Evolutionary conservation across 306 rosid species (phyloP).

Genomic region (Vigna reflexopilosa): DNA sequence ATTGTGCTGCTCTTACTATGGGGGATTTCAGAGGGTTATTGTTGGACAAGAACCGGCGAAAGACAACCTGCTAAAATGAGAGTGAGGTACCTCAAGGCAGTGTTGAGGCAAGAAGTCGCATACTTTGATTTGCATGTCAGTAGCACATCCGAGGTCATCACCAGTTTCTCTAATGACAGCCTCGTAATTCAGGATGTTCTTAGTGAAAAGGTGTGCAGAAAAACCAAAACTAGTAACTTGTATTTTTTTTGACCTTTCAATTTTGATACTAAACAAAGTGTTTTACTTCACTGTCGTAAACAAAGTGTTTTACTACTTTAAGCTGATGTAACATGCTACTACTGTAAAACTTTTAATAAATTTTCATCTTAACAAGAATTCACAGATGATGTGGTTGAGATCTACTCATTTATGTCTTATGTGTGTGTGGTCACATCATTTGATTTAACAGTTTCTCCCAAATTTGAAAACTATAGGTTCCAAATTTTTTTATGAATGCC

Average conservation of each 20-base stretch:
- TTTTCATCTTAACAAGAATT: too few relatives aligned
- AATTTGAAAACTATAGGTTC: slow-evolving; percentile 53
- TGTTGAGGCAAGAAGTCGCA: too few relatives aligned
- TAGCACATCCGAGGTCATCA: too few relatives aligned
- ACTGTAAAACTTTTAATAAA: neutral
- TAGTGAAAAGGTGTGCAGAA: slow-evolving; percentile 78
- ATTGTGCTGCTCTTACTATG: neutral
- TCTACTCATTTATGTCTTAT: too few relatives aligned
- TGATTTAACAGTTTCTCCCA: neutral
- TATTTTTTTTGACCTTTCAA: neutral
- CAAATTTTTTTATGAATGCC: slow-evolving; percentile 77
- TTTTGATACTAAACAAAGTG: neutral
- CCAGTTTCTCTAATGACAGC: too few relatives aligned
- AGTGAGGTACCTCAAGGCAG: too few relatives aligned
- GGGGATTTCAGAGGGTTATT: slow-evolving; percentile 71
- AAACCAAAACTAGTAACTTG: neutral
- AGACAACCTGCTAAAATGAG: too few relatives aligned
- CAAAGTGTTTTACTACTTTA: neutral
- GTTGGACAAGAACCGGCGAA: slow-evolving; percentile 93
- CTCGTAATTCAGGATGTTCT: slow-evolving; percentile 10
- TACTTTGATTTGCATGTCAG: too few relatives aligned
- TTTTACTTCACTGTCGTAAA: neutral
- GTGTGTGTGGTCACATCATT: neutral
- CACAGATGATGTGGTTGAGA: too few relatives aligned
- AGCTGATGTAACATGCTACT: neutral